Percentiles rank a stretch among this genome's conserved stretches.
These are phyloP conservation scores for Neckera pumila DNA, from an alignment of 225 moss, liverwort and hornwort genomes.

Conservation along the genomic window DNA sequence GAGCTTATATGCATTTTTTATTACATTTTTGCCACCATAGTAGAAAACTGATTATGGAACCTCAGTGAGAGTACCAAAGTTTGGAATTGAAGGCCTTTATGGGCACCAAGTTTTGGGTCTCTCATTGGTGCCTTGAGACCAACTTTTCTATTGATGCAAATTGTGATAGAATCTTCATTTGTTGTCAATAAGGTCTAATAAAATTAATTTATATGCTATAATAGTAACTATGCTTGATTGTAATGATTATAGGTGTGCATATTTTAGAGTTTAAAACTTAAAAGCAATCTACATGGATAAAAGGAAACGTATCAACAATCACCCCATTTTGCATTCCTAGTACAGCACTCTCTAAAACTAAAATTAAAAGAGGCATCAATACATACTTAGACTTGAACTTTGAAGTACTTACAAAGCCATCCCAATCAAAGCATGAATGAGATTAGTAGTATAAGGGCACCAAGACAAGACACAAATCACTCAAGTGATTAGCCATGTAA, in stretches of 20 bases:
- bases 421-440: not conserved
- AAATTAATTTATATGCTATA: not conserved
- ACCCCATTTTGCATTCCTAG: not conserved
- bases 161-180: not conserved
- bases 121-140: fast-evolving
- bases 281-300: not conserved
- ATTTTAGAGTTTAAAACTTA: not conserved
- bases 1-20: not conserved
- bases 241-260: not conserved
- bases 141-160: no score
- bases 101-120: not conserved
- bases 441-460: not conserved
- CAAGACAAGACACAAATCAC: no score
- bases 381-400: not conserved
- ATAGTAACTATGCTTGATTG: not conserved
- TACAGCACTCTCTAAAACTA: not conserved
- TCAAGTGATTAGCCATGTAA: not conserved
- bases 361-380: not conserved
- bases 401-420: not conserved
- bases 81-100: fast-evolving
- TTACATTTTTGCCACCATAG: not conserved
- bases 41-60: fast-evolving
- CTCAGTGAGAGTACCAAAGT: fast-evolving
- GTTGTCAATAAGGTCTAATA: not conserved
- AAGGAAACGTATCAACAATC: fast-evolving